Base-by-base conservation (phyloP, 2,329 filamentous ascomycete species). In the Fusarium papillatum region DNA sequence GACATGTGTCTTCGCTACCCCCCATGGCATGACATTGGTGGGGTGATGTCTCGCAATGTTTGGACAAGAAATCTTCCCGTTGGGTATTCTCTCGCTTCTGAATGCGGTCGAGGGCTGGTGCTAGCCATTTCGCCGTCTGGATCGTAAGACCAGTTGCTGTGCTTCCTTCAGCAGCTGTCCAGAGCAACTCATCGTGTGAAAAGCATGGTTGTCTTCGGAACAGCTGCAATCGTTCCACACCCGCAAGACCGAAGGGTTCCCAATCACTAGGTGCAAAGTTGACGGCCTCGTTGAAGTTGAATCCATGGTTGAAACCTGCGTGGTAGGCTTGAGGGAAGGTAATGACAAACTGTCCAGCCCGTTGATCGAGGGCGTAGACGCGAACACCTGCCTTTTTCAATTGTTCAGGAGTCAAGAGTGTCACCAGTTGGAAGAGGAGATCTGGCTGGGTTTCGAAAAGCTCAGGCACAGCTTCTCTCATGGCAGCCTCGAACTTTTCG, bases 231-330 rank as follows among this genome's bases (percentile, higher is more conserved):
- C 96, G 90, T 79, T 96, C 93, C 2, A 98, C 96, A 1, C 97
- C 96, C 34, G 93, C 90, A 67, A 96, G 92, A 3, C 97, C 97
- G 81, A 93, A 97, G 0, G 95, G 95, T 80, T 99, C 97, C 97
- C 97, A 99, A 79, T 99, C 97, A 34, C 88, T 89, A 0, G 97
- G 97, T 0, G 97, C 97, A 85, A 99, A 99, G 82, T 99, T 99
- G 78, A 99, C 97, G 7, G 97, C 97, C 83, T 99, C 97, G 79
- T 99, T 99, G 84, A 98, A 98, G 82, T 99, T 99, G 87, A 99
- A 99, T 0, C 94, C 97, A 80, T 99, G 97, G 80, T 99, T 99
- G 86, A 99, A 99, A 0, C 97, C 97, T 8, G 97, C 96, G 82
- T 99, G 97, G 79, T 98, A 99, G 0, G 97, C 97, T 82, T 98